These are phyloP conservation scores for Oldenlandia corymbosa DNA, from an alignment of 257 asterid genomes.

Conservation along the genomic window DNA sequence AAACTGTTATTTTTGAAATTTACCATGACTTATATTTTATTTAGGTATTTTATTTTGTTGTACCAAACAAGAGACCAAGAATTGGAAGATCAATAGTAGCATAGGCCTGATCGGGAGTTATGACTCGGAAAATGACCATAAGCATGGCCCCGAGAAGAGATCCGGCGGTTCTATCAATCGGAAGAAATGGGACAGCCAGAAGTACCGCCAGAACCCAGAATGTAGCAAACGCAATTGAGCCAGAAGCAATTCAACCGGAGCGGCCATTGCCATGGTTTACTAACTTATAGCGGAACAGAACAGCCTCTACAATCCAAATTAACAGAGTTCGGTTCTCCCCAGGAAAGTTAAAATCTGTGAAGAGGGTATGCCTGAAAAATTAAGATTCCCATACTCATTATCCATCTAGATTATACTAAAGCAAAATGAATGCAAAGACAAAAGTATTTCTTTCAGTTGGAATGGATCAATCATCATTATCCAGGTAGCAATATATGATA, in stretches of 20 bases:
- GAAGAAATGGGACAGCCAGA: conserved; percentile 86
- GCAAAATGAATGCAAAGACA: too few species aligned
- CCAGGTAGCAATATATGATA: too few species aligned
- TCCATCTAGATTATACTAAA: too few species aligned
- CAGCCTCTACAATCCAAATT: background rate
- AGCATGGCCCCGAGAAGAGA: conserved; percentile 89
- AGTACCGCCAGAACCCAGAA: conserved; percentile 92
- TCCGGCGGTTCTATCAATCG: conserved; percentile 89
- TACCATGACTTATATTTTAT: too few species aligned
- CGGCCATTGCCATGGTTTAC: conserved; percentile 56
- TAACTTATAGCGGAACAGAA: background rate
- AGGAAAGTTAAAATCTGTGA: too few species aligned
- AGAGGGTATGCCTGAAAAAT: too few species aligned
- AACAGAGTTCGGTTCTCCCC: too few species aligned
- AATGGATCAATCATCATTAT: background rate
- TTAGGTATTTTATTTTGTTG: too few species aligned
- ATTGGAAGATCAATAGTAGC: conserved; percentile 88
- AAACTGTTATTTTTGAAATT: too few species aligned
- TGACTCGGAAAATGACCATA: conserved; percentile 74
- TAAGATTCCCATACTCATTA: background rate
- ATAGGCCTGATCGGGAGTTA: conserved; percentile 83
- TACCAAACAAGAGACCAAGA: conserved; percentile 83
- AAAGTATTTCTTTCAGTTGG: too few species aligned
- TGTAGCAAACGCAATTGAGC: conserved; percentile 70
- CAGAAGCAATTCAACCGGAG: conserved; percentile 54